A percentile compares a stretch with the other conserved stretches of the same genome.
Evolutionary conservation across 2,329 filamentous ascomycete species (phyloP).

Genomic region (Ophiobolus disseminans): DNA sequence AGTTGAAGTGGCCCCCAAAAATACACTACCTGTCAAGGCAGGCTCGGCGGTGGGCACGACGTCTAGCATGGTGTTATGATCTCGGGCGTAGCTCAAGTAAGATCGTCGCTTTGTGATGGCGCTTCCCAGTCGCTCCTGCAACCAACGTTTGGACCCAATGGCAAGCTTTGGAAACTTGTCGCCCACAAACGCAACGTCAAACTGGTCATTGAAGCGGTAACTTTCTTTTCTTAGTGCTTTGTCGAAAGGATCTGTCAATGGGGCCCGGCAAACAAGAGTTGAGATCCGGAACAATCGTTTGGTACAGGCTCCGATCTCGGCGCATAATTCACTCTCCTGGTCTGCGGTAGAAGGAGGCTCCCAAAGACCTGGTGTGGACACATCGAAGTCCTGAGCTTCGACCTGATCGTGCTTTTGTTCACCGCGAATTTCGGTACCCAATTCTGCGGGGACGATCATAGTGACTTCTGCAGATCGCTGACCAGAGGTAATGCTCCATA

Average conservation of each 20-base stretch:
- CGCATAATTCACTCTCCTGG: slow-evolving; percentile 20
- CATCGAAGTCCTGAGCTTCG: too few relatives aligned
- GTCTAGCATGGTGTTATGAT: slow-evolving; percentile 22
- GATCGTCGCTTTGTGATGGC: slow-evolving; percentile 27
- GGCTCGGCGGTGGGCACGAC: not conserved
- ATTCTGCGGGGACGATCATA: not conserved
- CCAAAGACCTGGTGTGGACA: too few relatives aligned
- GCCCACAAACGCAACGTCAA: slow-evolving; percentile 25
- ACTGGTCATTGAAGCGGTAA: slow-evolving; percentile 22
- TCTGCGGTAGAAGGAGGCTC: too few relatives aligned
- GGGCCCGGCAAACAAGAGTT: slow-evolving; percentile 20
- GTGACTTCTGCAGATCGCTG: slow-evolving; percentile 1
- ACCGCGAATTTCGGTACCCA: too few relatives aligned
- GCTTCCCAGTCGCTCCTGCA: slow-evolving; percentile 19
- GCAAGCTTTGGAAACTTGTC: slow-evolving; percentile 25
- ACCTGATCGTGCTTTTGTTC: not conserved
- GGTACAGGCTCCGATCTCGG: slow-evolving; percentile 17
- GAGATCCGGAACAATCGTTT: slow-evolving; percentile 23
- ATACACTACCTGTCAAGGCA: too few relatives aligned
- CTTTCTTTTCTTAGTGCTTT: slow-evolving; percentile 19
- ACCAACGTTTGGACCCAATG: slow-evolving; percentile 15
- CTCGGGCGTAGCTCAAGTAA: slow-evolving; percentile 25
- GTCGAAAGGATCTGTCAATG: slow-evolving; percentile 17
- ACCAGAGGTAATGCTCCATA: slow-evolving; percentile 16
- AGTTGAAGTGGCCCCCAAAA: too few relatives aligned